Evolutionary conservation across 495 filamentous ascomycete species (phyloP).

Genomic region (Penicillium salamii): DNA sequence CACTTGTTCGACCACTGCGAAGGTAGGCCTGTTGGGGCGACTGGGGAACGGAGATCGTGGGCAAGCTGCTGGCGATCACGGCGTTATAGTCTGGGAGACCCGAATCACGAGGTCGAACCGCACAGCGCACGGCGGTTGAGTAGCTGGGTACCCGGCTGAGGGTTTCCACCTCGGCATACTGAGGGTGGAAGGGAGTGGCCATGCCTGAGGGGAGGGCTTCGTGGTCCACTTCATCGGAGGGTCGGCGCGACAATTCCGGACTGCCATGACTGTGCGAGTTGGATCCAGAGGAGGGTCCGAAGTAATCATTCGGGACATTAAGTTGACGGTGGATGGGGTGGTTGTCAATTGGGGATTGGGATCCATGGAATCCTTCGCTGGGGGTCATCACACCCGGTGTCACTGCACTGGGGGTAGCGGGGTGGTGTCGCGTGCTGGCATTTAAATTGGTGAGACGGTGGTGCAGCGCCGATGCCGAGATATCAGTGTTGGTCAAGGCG

Average conservation of each 20-base stretch:
- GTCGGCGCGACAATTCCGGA: conserved; percentile 50
- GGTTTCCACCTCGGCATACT: conserved; percentile 59
- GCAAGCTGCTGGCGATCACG: conserved; percentile 37
- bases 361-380: conserved; percentile 17
- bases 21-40: conserved; percentile 44
- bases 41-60: conserved; percentile 26
- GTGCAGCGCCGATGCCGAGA: conserved; percentile 56
- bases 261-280: conserved; percentile 37
- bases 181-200: conserved; percentile 60
- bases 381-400: conserved; percentile 12
- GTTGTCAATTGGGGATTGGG: conserved; percentile 21
- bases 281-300: conserved; percentile 30
- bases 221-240: conserved; percentile 56
- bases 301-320: conserved; percentile 31
- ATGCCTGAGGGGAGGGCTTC: conserved; percentile 48
- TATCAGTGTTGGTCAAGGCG: conserved; percentile 51
- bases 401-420: not conserved
- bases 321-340: conserved; percentile 25
- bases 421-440: conserved; percentile 22
- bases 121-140: conserved; percentile 65
- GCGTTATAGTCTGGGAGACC: conserved; percentile 52
- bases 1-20: conserved; percentile 29
- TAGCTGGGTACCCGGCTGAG: conserved; percentile 80
- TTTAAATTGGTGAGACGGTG: conserved; percentile 60
- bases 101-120: conserved; percentile 47